Percentiles rank a stretch among this genome's conserved stretches.
Evolutionary conservation across 2,329 filamentous ascomycete species (phyloP).

Genomic region (Aspergillus thermomutatus): DNA sequence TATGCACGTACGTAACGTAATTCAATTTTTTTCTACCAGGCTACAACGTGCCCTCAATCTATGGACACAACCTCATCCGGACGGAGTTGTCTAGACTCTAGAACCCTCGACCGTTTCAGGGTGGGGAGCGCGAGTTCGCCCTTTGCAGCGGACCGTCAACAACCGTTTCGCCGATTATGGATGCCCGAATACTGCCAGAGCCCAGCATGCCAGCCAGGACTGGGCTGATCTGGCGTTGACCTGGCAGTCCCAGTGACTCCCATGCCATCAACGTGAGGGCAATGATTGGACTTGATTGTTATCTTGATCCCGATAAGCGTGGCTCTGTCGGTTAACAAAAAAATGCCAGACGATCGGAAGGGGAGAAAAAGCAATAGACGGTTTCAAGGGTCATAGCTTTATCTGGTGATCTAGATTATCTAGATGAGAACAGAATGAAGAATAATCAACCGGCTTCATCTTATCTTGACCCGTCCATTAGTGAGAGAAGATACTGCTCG

Average conservation of each 20-base stretch:
- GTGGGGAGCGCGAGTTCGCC: constrained; percentile 5
- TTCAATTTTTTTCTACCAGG: background rate
- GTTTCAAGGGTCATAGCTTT: background rate
- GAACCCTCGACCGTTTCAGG: background rate
- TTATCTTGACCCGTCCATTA: background rate
- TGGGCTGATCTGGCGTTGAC: background rate
- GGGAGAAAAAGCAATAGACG: background rate
- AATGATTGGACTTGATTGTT: constrained; percentile 9
- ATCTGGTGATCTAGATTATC: background rate
- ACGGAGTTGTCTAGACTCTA: constrained; percentile 12
- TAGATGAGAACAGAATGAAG: no score
- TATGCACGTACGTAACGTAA: constrained; percentile 13
- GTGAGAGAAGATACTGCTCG: background rate
- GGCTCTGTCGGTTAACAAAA: constrained; percentile 17
- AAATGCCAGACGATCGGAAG: constrained; percentile 6
- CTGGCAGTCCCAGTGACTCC: constrained; percentile 6
- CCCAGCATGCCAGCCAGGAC: background rate
- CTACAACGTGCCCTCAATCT: background rate
- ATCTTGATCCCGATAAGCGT: constrained; percentile 15
- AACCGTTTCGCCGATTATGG: background rate
- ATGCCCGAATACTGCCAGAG: constrained; percentile 7
- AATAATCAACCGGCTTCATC: background rate
- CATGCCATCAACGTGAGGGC: constrained; percentile 8
- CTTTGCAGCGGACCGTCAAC: background rate
- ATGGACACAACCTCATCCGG: constrained; percentile 3